phyloP scores from a whole-genome alignment of 176 grass and related monocot genomes.

The Tuctoria greenei region DNA sequence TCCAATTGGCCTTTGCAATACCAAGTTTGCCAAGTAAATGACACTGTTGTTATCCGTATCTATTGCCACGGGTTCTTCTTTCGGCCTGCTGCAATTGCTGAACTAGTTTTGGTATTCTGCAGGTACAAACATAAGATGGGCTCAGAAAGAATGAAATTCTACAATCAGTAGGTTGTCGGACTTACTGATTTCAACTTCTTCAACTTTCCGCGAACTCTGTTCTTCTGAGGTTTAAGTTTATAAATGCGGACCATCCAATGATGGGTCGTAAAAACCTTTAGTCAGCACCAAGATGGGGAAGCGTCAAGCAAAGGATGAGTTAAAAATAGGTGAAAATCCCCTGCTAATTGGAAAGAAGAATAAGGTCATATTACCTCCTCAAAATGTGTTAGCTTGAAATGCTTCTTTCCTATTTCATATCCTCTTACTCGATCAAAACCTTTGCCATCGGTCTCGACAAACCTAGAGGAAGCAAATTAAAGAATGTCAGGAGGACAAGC shows the following conservation, averaged over 20 bases:
- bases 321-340: slow-evolving; percentile 10
- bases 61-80: slow-evolving; percentile 96
- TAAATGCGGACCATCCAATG: slow-evolving; percentile 99
- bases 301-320: slow-evolving; percentile 3
- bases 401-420: slow-evolving; percentile 99
- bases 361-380: slow-evolving; percentile 73
- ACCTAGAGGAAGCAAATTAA: slow-evolving; percentile 56
- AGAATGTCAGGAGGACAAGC: slow-evolving; percentile 30
- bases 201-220: slow-evolving; percentile 84
- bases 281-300: slow-evolving; percentile 9
- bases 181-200: slow-evolving; percentile 90
- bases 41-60: slow-evolving; percentile 34
- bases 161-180: slow-evolving; percentile 1
- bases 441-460: slow-evolving; percentile 95
- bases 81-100: slow-evolving; percentile 27
- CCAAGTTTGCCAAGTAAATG: slow-evolving; percentile 18
- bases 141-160: background rate
- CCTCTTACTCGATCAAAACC: slow-evolving; percentile 95
- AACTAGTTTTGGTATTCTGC: slow-evolving; percentile 71
- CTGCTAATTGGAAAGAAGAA: background rate
- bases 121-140: background rate
- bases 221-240: slow-evolving; percentile 93
- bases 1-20: slow-evolving; percentile 30
- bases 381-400: slow-evolving; percentile 99
- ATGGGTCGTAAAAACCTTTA: slow-evolving; percentile 95